Evolutionary conservation across 257 asterid genomes (phyloP).

Genomic region (Gardenia jasminoides): DNA sequence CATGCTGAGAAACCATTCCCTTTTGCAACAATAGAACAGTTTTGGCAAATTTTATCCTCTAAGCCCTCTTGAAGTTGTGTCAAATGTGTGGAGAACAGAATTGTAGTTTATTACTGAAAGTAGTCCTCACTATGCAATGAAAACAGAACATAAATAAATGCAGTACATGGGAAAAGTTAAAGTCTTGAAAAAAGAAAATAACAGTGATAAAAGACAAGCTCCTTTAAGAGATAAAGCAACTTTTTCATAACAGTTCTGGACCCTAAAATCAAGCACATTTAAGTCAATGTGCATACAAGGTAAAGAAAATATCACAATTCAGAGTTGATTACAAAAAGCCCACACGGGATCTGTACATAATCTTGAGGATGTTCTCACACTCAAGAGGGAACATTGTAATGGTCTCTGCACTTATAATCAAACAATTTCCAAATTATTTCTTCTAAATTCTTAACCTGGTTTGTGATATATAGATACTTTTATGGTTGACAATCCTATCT

Average conservation of each 20-base stretch:
- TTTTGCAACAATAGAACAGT: constrained; percentile 17
- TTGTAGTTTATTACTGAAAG: constrained; percentile 7
- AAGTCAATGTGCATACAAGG: background rate
- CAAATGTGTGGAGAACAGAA: constrained; percentile 9
- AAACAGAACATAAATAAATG: background rate
- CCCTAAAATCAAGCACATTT: background rate
- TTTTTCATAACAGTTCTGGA: background rate
- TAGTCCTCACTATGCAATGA: constrained; percentile 24
- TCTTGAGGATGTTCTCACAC: too few species aligned
- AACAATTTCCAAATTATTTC: too few species aligned
- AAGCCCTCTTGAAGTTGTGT: constrained; percentile 13
- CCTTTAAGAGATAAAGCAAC: background rate
- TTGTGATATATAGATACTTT: background rate
- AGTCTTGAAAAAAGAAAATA: constrained; percentile 5
- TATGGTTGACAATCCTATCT: background rate
- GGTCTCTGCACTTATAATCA: background rate
- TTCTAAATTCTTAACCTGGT: background rate
- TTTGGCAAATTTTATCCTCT: constrained; percentile 20
- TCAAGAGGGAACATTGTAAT: background rate
- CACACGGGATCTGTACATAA: background rate
- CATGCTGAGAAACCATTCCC: constrained; percentile 52
- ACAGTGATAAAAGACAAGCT: background rate
- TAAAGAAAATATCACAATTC: background rate
- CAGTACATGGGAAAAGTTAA: background rate
- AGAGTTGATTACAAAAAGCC: background rate